These are phyloP conservation scores for Triticum turgidum DNA, from an alignment of 176 grass and related monocot species.

Conservation along the genomic window DNA sequence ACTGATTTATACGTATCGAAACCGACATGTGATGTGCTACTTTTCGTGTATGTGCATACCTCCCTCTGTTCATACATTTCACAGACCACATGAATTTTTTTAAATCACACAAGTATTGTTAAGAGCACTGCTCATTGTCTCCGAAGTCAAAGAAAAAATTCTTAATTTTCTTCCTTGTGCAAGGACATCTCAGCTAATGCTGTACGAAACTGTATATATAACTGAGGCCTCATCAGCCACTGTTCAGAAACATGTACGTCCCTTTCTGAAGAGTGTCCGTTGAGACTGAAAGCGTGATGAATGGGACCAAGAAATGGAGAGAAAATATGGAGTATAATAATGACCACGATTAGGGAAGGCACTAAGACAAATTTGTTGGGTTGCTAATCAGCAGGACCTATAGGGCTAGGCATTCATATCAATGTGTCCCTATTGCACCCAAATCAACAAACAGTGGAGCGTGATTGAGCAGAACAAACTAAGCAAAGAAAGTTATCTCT, in stretches of 20 bases:
- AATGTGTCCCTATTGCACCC: constrained; percentile 28
- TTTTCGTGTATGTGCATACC: constrained; percentile 28
- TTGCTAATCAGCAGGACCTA: constrained; percentile 30
- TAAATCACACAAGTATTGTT: constrained; percentile 11
- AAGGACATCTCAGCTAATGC: constrained; percentile 50
- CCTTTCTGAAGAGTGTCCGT: constrained; percentile 11
- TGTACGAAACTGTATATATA: constrained; percentile 30
- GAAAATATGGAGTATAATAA: constrained; percentile 35
- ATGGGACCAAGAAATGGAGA: constrained; percentile 37
- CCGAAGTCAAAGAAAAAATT: constrained; percentile 38
- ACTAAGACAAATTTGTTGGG: constrained; percentile 25
- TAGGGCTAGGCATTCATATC: constrained; percentile 18
- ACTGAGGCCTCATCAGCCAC: constrained; percentile 32
- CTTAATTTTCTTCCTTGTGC: not conserved
- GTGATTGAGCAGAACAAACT: not conserved
- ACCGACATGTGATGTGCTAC: constrained; percentile 42
- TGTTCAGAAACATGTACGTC: constrained; percentile 33
- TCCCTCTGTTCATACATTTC: constrained; percentile 18
- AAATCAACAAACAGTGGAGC: constrained; percentile 36
- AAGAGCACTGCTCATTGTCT: constrained; percentile 23
- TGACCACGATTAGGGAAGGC: constrained; percentile 21
- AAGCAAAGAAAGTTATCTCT: constrained; percentile 18
- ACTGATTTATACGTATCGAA: constrained; percentile 28
- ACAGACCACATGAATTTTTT: constrained; percentile 15
- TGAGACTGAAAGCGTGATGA: constrained; percentile 22